Evolutionary conservation across 2,329 filamentous ascomycete species (phyloP).

Genomic region (Huntiella moniliformis): DNA sequence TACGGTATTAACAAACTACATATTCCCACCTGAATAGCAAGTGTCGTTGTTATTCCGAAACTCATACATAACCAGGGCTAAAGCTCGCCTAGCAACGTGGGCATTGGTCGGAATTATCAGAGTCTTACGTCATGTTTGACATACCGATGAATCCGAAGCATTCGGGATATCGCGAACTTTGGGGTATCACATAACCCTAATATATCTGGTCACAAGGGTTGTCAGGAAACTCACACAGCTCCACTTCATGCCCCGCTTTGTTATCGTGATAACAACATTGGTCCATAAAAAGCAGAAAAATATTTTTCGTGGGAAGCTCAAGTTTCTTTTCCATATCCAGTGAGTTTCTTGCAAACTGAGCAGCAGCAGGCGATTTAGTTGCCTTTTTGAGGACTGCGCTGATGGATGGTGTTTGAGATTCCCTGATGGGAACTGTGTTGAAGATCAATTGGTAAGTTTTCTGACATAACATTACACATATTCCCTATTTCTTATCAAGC

Average conservation of each 20-base stretch:
- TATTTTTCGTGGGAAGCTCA: too few relatives aligned
- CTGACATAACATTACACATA: background rate
- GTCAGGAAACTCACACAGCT: background rate
- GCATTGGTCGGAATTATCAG: background rate
- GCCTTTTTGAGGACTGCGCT: background rate
- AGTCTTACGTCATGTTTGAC: background rate
- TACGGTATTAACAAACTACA: too few relatives aligned
- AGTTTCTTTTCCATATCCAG: too few relatives aligned
- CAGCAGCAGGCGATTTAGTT: background rate
- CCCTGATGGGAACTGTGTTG: constrained; percentile 9
- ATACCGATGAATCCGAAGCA: constrained; percentile 2
- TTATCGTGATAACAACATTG: constrained; percentile 2
- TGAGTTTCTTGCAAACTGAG: background rate
- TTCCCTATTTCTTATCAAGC: background rate
- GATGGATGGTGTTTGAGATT: constrained; percentile 3
- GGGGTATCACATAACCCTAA: background rate
- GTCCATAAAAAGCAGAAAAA: constrained; percentile 1
- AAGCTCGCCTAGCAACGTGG: background rate
- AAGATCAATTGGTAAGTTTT: constrained; percentile 5
- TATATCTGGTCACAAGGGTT: background rate
- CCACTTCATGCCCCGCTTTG: background rate
- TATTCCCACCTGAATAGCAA: too few relatives aligned
- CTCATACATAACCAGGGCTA: background rate
- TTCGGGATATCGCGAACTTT: too few relatives aligned
- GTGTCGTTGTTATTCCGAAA: too few relatives aligned